phyloP scores from a whole-genome alignment of 148 eudicot species.

The Hydrangea macrophylla region DNA sequence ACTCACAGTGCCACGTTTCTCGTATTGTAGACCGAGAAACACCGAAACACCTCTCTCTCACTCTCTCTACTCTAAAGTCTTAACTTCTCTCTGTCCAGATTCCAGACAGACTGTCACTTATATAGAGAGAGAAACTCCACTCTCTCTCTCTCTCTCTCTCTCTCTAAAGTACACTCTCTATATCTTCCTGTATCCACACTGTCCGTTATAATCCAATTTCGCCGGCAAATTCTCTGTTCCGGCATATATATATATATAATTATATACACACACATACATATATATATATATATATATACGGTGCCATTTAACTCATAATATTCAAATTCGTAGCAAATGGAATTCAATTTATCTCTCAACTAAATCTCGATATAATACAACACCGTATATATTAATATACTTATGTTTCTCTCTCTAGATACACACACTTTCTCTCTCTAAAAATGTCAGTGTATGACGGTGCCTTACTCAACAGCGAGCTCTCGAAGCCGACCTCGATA shows the following conservation, averaged over 20 bases:
- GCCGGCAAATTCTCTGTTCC: neutral
- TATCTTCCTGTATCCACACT: neutral
- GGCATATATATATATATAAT: no score
- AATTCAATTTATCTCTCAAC: neutral
- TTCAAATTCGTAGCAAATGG: neutral
- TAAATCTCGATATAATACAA: no score
- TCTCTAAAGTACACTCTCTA: neutral
- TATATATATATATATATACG: no score
- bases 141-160: neutral
- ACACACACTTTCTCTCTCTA: no score
- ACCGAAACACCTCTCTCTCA: no score
- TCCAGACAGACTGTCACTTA: neutral
- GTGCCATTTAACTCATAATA: no score
- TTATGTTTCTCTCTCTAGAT: neutral
- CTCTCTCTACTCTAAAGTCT: no score
- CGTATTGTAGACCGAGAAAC: no score
- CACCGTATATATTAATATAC: neutral
- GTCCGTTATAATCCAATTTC: neutral
- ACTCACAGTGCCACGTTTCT: no score
- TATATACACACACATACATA: no score
- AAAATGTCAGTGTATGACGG: conserved; percentile 72
- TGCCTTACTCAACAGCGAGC: conserved; percentile 66
- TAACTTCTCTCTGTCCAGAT: no score
- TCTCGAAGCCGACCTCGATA: conserved; percentile 84
- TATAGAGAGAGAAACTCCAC: neutral